Evolutionary conservation across 768 basidiomycete genomes (phyloP).

Genomic region (Xerocomus potaroensis): DNA sequence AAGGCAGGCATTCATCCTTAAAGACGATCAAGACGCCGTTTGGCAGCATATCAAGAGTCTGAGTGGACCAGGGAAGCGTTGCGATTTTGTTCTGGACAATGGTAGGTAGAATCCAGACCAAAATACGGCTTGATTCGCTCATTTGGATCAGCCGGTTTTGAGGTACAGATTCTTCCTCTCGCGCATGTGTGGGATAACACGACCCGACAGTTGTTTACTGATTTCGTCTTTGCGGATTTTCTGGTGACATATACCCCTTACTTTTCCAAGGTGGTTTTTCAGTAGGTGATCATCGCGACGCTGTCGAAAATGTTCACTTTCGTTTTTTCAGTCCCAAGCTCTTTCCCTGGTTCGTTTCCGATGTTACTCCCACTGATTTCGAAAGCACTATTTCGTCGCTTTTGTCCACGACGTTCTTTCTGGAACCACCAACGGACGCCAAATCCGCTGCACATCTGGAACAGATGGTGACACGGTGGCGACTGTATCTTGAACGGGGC

Average conservation of each 20-base stretch:
- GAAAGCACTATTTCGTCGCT: conserved; percentile 50
- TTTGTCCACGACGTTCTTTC: conserved; percentile 57
- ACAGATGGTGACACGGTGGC: conserved; percentile 68
- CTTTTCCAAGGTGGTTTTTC: conserved; percentile 79
- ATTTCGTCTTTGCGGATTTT: conserved; percentile 91
- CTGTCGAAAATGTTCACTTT: conserved; percentile 8
- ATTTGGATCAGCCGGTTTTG: conserved; percentile 70
- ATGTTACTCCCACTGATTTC: conserved; percentile 89
- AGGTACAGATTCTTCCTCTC: conserved; percentile 43
- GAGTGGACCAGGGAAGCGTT: conserved; percentile 37
- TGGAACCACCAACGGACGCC: conserved; percentile 22
- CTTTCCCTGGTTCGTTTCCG: conserved; percentile 97
- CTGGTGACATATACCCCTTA: conserved; percentile 85
- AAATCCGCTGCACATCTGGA: conserved; percentile 42
- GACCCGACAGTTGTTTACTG: conserved; percentile 75
- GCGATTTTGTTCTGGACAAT: conserved; percentile 93
- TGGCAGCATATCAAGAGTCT: conserved; percentile 70
- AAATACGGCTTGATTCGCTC: background rate
- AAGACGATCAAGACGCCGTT: conserved; percentile 70
- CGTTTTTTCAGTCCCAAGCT: conserved; percentile 72
- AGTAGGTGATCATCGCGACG: conserved; percentile 48
- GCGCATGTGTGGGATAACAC: background rate
- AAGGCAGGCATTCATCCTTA: conserved; percentile 75
- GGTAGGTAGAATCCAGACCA: conserved; percentile 38
- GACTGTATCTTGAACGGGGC: conserved; percentile 61